These are phyloP conservation scores for Fusarium goolgardi DNA, from an alignment of 2,329 filamentous ascomycete genomes.

Conservation along the genomic window DNA sequence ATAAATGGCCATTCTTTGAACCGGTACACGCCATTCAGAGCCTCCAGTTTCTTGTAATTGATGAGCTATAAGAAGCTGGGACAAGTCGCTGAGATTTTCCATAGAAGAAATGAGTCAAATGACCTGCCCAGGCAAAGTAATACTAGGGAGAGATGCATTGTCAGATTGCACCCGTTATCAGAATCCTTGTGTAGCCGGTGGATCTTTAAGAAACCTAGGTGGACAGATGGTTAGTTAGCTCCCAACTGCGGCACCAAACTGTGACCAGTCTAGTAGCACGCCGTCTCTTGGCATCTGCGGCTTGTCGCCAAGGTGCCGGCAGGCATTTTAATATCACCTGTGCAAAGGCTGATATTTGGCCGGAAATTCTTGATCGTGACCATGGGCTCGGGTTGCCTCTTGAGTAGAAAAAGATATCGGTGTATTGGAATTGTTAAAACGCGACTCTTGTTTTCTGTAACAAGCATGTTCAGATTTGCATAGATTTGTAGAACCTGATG, in stretches of 20 bases:
- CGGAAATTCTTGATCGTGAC: background rate
- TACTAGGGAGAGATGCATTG: background rate
- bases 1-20: too few species aligned
- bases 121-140: background rate
- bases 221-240: background rate
- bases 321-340: background rate
- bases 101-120: background rate
- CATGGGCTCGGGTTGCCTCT: background rate
- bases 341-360: background rate
- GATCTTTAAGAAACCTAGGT: background rate
- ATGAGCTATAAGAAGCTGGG: background rate
- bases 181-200: background rate
- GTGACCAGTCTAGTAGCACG: background rate
- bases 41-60: background rate
- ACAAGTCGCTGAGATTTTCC: background rate
- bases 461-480: background rate
- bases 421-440: background rate
- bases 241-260: background rate
- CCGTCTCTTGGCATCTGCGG: background rate
- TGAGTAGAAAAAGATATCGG: background rate
- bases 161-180: background rate
- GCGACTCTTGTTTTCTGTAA: background rate
- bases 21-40: too few species aligned
- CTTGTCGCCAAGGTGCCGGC: background rate
- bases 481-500: background rate